Evolutionary conservation across 2,329 filamentous ascomycete genomes (phyloP).

Genomic region (Ceratocystis ficicola): DNA sequence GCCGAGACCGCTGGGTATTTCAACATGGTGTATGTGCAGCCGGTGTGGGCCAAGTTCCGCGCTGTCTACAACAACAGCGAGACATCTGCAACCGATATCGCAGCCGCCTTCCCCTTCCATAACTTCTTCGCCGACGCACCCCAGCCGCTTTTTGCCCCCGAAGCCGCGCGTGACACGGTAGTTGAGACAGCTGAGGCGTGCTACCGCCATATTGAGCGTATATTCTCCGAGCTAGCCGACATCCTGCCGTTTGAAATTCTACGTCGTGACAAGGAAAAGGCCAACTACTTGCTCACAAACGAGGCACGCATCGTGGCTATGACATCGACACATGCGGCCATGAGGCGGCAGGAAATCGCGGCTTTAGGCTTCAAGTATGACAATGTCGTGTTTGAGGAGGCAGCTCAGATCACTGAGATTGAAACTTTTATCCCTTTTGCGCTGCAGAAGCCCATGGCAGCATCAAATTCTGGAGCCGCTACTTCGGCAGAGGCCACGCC

Average conservation of each 20-base stretch:
- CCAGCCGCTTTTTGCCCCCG: constrained; percentile 65
- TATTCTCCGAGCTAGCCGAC: constrained; percentile 86
- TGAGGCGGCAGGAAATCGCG: constrained; percentile 81
- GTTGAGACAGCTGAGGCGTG: constrained; percentile 73
- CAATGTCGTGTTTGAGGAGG: constrained; percentile 97
- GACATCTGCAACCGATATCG: constrained; percentile 47
- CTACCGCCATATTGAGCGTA: constrained; percentile 74
- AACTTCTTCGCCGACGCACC: constrained; percentile 77
- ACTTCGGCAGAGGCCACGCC: neutral
- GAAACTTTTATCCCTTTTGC: constrained; percentile 92
- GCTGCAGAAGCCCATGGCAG: constrained; percentile 69
- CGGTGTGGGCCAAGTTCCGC: constrained; percentile 78
- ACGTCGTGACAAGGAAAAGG: constrained; percentile 76
- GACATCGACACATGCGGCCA: constrained; percentile 96
- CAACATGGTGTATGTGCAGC: constrained; percentile 79
- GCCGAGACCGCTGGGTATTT: constrained; percentile 97
- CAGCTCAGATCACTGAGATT: constrained; percentile 92
- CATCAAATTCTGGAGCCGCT: constrained; percentile 27
- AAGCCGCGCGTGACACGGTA: constrained; percentile 51
- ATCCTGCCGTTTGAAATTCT: constrained; percentile 92
- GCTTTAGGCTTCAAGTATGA: constrained; percentile 92
- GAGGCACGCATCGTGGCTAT: constrained; percentile 97
- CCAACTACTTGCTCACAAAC: constrained; percentile 87
- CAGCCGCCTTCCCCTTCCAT: constrained; percentile 74
- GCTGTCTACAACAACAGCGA: constrained; percentile 33